Evolutionary conservation across 441 rosid species (phyloP).

Genomic region (Erysimum cheiri): DNA sequence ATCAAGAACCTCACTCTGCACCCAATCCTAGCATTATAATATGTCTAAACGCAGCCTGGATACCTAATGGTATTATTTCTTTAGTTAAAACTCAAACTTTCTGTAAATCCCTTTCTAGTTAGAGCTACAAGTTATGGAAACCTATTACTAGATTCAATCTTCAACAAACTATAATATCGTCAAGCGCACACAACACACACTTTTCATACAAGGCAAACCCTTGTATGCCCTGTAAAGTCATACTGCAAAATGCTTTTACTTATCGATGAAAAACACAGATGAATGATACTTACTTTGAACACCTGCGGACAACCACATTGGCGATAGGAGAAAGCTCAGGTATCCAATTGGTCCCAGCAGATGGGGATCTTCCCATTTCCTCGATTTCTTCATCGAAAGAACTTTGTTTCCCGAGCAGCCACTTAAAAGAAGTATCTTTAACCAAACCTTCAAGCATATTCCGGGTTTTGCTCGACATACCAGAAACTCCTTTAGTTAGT

Average conservation of each 20-base stretch:
- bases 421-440: constrained; percentile 80
- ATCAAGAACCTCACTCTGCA: constrained; percentile 34
- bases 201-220: constrained; percentile 4
- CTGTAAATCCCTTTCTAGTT: background rate
- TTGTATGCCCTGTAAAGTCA: background rate
- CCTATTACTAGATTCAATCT: constrained; percentile 1
- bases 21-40: background rate
- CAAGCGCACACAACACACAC: too few species aligned
- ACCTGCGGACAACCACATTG: constrained; percentile 80
- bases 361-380: constrained; percentile 84
- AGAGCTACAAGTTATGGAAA: background rate
- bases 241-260: background rate
- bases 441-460: constrained; percentile 78
- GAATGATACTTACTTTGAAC: constrained; percentile 78
- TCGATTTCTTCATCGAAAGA: constrained; percentile 75
- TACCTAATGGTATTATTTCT: background rate
- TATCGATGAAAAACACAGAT: background rate
- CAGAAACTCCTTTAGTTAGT: background rate
- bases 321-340: constrained; percentile 84
- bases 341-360: constrained; percentile 71
- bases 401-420: constrained; percentile 75
- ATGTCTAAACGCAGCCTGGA: background rate
- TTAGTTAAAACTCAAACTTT: background rate
- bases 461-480: constrained; percentile 66
- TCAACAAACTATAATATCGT: background rate